Base-by-base conservation (phyloP, 331 rosid species). In the Pyracantha coccinea region DNA sequence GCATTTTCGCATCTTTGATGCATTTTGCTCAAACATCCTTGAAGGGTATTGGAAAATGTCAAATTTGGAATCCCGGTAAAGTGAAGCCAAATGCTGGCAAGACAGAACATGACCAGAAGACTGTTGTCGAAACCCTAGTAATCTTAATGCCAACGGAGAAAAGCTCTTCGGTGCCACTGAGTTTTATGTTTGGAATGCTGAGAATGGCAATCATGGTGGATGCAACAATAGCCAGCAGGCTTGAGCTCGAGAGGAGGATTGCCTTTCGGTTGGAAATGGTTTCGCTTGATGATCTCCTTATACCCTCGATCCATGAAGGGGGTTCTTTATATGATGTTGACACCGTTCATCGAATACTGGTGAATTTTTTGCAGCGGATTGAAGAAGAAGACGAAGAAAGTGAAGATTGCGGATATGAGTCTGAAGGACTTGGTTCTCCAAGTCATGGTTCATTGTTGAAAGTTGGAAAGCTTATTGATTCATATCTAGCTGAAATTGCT, bases 401-500 rank as follows among this genome's bases (percentile, higher is more conserved):
- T 4, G 92, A 87, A 74, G 96, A 91, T 38, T 87, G 81, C 32
- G 96, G 89, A 20, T 93, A 90, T 84, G 98, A 90, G 78, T 91
- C 96, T 1, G 97, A 93, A 33, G 88, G 83, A 13, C 15, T 85
- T 55, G 88, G 90, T 25, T 89, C 87, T 69, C 81, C 90, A 11
- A 84, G 86, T 28, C 97, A 89, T 67, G 85, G 85, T 66, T 88
- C 93, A 58, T 80, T 91, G 71, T 80, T 90, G 70, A 91, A 93
- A 84, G 98, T 93, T 55, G 97, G 96, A 54, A 82, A 85, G 77
- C 93, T 93, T 33, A 76, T 93, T n/a, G 98, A 91, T 81, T 86
- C 93, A 68, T 93, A 86, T 84, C 86, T 93, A 29, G 98, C 97
- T 55, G 98, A 91, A 84, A 88, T 93, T 82, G 90, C 96, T 52